A percentile compares a stretch with the other conserved stretches of the same genome.
phyloP scores from a whole-genome alignment of 495 filamentous ascomycete species.

The Aspergillus steynii region DNA sequence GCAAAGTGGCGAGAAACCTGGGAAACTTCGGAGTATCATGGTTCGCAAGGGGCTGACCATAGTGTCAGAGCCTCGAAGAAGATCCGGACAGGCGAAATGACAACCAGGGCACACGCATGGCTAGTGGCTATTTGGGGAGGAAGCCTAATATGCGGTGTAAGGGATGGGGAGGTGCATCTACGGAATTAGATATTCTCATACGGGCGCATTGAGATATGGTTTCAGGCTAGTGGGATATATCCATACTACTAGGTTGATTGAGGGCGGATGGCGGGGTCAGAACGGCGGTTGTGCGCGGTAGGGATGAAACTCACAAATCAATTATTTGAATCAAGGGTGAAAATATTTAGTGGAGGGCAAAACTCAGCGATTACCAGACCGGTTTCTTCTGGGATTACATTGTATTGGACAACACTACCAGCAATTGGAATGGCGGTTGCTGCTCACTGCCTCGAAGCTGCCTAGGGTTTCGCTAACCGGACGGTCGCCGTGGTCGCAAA shows the following conservation, averaged over 20 bases:
- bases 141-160: conserved; percentile 5
- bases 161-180: not conserved
- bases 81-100: not conserved
- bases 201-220: not conserved
- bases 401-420: not conserved
- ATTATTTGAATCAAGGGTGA: not conserved
- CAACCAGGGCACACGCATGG: not conserved
- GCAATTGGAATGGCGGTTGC: not conserved
- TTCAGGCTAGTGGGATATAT: no score
- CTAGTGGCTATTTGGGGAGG: not conserved
- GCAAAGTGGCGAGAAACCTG: not conserved
- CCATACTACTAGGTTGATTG: not conserved
- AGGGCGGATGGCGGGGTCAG: not conserved
- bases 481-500: no score
- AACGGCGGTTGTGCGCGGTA: not conserved
- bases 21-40: not conserved
- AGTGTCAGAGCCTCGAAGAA: conserved; percentile 3
- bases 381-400: no score
- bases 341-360: not conserved
- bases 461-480: not conserved
- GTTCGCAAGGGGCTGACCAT: not conserved
- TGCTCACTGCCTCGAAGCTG: conserved; percentile 5
- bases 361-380: not conserved
- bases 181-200: not conserved
- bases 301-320: not conserved